phyloP scores from a whole-genome alignment of 192 early-diverging fungal species.

The Pilobolus umbonatus region DNA sequence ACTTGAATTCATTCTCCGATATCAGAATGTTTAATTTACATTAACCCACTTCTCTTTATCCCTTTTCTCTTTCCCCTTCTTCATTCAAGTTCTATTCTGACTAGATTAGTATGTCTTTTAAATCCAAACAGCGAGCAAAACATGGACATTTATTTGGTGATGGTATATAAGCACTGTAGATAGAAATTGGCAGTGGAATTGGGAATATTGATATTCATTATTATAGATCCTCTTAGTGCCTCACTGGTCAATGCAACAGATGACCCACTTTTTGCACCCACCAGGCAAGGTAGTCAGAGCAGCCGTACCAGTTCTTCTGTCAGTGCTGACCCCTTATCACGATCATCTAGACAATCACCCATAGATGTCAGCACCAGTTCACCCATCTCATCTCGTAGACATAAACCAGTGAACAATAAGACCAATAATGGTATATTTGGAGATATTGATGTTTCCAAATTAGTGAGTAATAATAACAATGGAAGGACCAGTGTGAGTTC shows the following conservation, averaged over 20 bases:
- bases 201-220: not conserved
- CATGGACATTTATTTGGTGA: constrained; percentile 25
- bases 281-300: not conserved
- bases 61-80: too few species aligned
- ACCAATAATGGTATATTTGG: constrained; percentile 19
- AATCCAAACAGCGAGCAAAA: constrained; percentile 7
- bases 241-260: constrained; percentile 3
- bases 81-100: too few species aligned
- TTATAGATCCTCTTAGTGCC: constrained; percentile 6
- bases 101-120: constrained; percentile 11
- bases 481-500: not conserved
- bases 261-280: constrained; percentile 12
- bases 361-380: not conserved
- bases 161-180: constrained; percentile 10
- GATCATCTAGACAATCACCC: not conserved
- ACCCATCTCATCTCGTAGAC: constrained; percentile 1
- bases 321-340: constrained; percentile 11
- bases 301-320: not conserved
- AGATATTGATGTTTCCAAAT: constrained; percentile 28
- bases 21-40: too few species aligned
- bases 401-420: not conserved
- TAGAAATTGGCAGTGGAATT: not conserved
- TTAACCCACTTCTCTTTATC: too few species aligned
- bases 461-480: not conserved
- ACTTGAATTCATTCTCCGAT: too few species aligned